Evolutionary conservation across 2,329 filamentous ascomycete genomes (phyloP).

Genomic region (Colletotrichum caudatum): DNA sequence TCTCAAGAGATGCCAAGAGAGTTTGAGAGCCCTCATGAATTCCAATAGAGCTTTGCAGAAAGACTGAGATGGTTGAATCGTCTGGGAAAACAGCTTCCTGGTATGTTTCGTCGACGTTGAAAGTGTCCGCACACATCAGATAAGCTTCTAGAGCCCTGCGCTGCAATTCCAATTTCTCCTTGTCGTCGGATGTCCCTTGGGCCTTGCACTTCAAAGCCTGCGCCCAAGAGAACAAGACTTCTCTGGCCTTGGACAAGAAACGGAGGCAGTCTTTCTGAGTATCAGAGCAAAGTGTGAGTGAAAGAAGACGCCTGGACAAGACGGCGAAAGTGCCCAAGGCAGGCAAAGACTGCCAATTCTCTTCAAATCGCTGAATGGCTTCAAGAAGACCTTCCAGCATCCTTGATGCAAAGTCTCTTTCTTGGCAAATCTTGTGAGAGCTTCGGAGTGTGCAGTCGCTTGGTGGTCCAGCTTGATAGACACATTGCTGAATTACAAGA

Average conservation of each 20-base stretch:
- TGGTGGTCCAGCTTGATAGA: constrained; percentile 59
- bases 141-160: constrained; percentile 54
- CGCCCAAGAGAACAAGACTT: constrained; percentile 56
- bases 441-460: background rate
- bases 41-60: constrained; percentile 53
- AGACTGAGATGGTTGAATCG: constrained; percentile 43
- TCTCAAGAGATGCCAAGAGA: background rate
- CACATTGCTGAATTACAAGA: constrained; percentile 61
- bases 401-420: background rate
- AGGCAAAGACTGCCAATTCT: constrained; percentile 64
- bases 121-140: constrained; percentile 58
- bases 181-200: constrained; percentile 44
- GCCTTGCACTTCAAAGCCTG: constrained; percentile 48
- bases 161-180: constrained; percentile 49
- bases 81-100: constrained; percentile 48
- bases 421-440: constrained; percentile 6
- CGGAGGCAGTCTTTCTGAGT: constrained; percentile 47
- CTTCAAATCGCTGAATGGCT: constrained; percentile 52
- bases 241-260: constrained; percentile 50
- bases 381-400: constrained; percentile 51
- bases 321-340: constrained; percentile 55
- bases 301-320: constrained; percentile 58
- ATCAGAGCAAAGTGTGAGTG: constrained; percentile 47
- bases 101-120: constrained; percentile 54
- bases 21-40: constrained; percentile 49